A percentile compares a stretch with the other conserved stretches of the same genome.
phyloP scores from a whole-genome alignment of 768 basidiomycete genomes.

The Lactifluus hygrophoroides region DNA sequence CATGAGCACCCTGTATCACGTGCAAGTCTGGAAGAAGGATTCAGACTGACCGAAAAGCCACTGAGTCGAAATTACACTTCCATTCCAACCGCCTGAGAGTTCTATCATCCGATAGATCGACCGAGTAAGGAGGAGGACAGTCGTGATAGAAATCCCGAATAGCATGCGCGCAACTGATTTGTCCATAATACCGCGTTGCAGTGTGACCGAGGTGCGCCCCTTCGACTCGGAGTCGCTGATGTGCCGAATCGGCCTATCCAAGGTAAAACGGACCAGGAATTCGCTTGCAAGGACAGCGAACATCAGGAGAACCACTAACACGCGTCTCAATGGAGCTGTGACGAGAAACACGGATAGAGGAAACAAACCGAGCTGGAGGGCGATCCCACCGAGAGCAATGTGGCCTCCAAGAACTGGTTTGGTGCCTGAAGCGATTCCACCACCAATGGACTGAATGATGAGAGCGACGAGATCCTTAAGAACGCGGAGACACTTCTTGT shows the following conservation, averaged over 20 bases:
- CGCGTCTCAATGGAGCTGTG: neutral
- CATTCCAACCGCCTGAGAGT: constrained; percentile 11
- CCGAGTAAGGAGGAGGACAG: neutral
- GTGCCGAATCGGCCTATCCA: neutral
- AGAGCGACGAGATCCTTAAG: constrained; percentile 19
- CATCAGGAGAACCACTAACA: neutral
- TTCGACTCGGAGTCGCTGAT: neutral
- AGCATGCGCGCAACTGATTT: neutral
- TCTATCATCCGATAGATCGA: constrained; percentile 12
- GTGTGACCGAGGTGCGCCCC: neutral
- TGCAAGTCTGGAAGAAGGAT: too few relatives aligned
- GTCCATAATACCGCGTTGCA: neutral
- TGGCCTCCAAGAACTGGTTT: constrained; percentile 7
- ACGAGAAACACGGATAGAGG: neutral
- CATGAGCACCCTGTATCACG: too few relatives aligned
- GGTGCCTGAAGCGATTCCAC: constrained; percentile 22
- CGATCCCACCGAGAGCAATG: constrained; percentile 16
- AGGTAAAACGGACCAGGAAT: constrained; percentile 2
- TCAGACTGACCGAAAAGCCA: constrained; percentile 11
- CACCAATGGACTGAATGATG: constrained; percentile 26
- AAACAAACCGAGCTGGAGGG: constrained; percentile 13
- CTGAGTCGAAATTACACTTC: constrained; percentile 10
- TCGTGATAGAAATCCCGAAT: neutral
- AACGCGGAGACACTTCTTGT: neutral
- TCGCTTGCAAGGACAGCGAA: neutral